Conservation (phyloP, 208 protist genomes). For the Leishmania braziliensis region DNA sequence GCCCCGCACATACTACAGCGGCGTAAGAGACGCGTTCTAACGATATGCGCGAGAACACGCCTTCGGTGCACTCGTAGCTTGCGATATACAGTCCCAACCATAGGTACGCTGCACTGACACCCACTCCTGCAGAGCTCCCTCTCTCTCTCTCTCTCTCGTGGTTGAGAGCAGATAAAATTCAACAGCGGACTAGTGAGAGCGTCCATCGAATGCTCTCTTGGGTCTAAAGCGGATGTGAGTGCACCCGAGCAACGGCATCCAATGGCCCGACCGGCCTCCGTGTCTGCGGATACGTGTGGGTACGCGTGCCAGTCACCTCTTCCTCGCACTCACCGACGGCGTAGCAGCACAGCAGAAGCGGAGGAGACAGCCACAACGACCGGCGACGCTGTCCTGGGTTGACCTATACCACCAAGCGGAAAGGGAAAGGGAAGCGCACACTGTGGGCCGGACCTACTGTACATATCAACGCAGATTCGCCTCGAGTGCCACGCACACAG, state of each 20-base stretch:
- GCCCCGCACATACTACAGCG: neutral
- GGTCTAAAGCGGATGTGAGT: neutral
- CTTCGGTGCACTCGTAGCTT: neutral
- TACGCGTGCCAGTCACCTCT: neutral
- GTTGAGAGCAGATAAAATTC: neutral
- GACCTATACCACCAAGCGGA: neutral
- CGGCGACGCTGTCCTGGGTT: neutral
- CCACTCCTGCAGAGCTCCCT: neutral
- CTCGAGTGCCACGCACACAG: neutral
- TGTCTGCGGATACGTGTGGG: neutral
- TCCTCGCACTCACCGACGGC: neutral
- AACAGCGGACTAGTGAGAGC: neutral
- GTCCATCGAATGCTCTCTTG: neutral
- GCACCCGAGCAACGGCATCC: neutral
- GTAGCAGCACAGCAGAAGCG: neutral
- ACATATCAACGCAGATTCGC: neutral
- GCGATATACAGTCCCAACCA: neutral
- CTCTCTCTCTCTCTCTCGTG: neutral
- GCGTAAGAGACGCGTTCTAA: neutral
- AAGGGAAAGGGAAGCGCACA: slow-evolving; percentile 10
- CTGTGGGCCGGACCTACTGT: slow-evolving; percentile 1
- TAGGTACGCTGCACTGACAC: neutral
- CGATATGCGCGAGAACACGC: neutral
- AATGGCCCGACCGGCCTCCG: neutral
- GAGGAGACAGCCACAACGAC: neutral